Base-by-base conservation (phyloP, 2,329 filamentous ascomycete species). In the Juglanconis juglandina region DNA sequence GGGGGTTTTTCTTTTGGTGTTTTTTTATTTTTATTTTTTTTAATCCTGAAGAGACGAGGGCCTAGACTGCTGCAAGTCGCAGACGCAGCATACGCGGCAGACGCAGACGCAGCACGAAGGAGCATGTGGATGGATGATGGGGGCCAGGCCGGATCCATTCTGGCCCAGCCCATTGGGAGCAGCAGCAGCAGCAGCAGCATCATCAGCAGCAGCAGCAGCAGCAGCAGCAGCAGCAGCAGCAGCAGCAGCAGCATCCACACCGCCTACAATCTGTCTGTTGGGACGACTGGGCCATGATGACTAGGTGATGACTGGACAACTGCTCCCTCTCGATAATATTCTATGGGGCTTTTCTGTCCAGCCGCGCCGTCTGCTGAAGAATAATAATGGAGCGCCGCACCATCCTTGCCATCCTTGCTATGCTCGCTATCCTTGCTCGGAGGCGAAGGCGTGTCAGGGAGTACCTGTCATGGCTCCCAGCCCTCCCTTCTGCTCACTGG, bases 171-270 rank as follows among this genome's bases (percentile, higher is more conserved):
- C 44, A 49, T 56, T 42, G 54, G 46, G 46, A 44, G 34, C 33
- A 59, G 17, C 59, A 58, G 46, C 48, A 60, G 42, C 53, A 58
- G 30, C 44, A 63, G 17, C 48, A 60, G 42, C 53, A 58, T 17
- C 24, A 58, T 17, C 44, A 63, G 17, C 17, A 44, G 34, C 33
- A 59, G 17, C 59, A 58, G 46, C 48, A 60, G 42, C 53, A 58
- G 30, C 39, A 58, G 30, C 44, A 63, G 17, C 17, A 44, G 34
- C 33, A 59, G 17, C 59, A 58, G 46, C 48, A 60, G 42, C 53
- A 58, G 30, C 39, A 63, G 17, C 44, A 60, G 42, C 53, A 58
- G 30, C 24, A 44, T 17, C 42, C 42, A 44, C 42, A 44, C 42
- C 42, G 42, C 42, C n/a, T 44, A 6, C 5, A 17, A 39, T 39